These are phyloP conservation scores for Mycena belliarum DNA, from an alignment of 768 basidiomycete species.

Conservation along the genomic window DNA sequence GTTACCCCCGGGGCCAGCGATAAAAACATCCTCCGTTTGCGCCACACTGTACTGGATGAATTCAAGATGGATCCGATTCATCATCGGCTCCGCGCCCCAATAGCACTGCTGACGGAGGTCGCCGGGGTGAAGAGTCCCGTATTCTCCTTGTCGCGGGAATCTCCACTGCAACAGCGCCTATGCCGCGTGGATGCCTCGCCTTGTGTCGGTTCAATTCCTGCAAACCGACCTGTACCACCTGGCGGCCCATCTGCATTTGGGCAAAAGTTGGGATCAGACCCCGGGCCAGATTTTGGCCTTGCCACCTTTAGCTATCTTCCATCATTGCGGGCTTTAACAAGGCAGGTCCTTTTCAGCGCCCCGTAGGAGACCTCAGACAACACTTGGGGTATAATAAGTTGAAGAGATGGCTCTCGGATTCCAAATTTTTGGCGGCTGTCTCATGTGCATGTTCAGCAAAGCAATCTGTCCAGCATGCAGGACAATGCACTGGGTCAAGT, in stretches of 20 bases:
- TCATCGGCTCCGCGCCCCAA: background rate
- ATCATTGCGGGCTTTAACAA: background rate
- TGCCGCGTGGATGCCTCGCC: background rate
- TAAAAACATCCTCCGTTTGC: background rate
- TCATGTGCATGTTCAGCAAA: conserved; percentile 5
- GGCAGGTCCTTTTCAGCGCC: background rate
- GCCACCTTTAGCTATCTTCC: background rate
- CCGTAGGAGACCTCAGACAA: background rate
- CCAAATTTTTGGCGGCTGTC: background rate
- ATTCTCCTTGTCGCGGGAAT: background rate
- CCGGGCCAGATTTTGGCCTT: background rate
- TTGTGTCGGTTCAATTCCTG: background rate
- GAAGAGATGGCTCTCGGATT: background rate
- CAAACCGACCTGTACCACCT: background rate
- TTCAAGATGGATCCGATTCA: no score
- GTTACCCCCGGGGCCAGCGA: no score
- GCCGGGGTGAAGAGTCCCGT: no score
- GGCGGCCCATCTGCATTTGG: background rate
- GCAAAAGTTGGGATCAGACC: background rate
- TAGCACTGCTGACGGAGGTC: background rate
- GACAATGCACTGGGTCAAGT: conserved; percentile 1
- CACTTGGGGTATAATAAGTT: background rate
- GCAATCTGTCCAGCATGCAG: background rate
- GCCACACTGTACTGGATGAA: conserved; percentile 4
- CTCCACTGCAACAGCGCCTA: background rate